A percentile compares a stretch with the other conserved stretches of the same genome.
phyloP scores from a whole-genome alignment of 2,329 filamentous ascomycete species.

The Aspergillus udagawae region DNA sequence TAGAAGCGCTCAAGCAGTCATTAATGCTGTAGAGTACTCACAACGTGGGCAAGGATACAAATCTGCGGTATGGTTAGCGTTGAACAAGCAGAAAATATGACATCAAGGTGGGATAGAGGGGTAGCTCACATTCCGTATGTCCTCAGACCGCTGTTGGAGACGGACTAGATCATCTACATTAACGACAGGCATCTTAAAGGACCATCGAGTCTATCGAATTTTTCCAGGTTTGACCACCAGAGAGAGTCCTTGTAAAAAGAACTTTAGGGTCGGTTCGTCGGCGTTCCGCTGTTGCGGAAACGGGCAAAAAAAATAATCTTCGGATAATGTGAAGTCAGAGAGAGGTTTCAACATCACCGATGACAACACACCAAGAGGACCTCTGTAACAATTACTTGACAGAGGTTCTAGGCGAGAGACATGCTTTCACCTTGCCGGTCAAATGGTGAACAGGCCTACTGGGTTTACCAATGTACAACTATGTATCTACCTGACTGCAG shows the following conservation, averaged over 20 bases:
- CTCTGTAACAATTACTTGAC: background rate
- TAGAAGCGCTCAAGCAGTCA: background rate
- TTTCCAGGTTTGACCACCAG: constrained; percentile 1
- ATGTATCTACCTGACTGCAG: background rate
- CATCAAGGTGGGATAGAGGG: constrained; percentile 29
- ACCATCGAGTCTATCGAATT: constrained; percentile 6
- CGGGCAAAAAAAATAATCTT: constrained; percentile 12
- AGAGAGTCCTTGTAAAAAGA: constrained; percentile 9
- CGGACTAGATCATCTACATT: constrained; percentile 83
- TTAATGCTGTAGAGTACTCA: constrained; percentile 41
- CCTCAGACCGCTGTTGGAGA: constrained; percentile 81
- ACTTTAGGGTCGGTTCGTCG: constrained; percentile 8
- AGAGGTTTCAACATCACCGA: background rate
- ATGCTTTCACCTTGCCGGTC: background rate
- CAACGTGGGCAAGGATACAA: constrained; percentile 90
- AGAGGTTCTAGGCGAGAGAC: background rate
- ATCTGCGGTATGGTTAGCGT: constrained; percentile 57
- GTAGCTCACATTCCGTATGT: constrained; percentile 80
- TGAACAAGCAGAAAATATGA: constrained; percentile 13
- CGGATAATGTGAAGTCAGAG: constrained; percentile 2
- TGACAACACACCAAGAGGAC: background rate
- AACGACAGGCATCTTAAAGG: constrained; percentile 77
- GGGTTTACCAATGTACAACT: background rate
- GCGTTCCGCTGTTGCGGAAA: constrained; percentile 8
- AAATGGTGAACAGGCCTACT: background rate